These are phyloP conservation scores for Grosmannia penicillata DNA, from an alignment of 2,329 filamentous ascomycete genomes.

Conservation along the genomic window DNA sequence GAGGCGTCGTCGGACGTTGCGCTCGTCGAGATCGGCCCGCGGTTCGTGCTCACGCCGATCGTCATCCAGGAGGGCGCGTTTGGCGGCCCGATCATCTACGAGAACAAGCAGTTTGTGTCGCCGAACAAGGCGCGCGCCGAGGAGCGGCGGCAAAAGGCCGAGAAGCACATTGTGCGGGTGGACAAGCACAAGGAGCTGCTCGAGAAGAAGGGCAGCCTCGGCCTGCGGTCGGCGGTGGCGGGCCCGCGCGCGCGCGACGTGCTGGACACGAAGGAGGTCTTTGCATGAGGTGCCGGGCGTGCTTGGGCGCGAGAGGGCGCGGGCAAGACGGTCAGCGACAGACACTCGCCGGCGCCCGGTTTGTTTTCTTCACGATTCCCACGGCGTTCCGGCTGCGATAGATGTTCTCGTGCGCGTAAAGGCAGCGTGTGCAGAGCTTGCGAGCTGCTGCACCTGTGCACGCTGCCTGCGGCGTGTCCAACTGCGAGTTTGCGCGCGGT, in stretches of 20 bases:
- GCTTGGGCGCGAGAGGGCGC: too few species aligned
- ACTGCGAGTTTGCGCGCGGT: too few species aligned
- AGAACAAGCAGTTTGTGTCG: slow-evolving; percentile 94
- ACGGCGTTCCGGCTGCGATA: neutral
- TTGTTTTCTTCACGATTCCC: neutral
- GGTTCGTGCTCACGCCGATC: slow-evolving; percentile 86
- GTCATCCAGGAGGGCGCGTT: slow-evolving; percentile 92
- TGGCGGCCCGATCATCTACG: slow-evolving; percentile 90
- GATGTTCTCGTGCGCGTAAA: neutral
- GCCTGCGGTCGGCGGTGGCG: slow-evolving; percentile 52
- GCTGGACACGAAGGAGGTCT: slow-evolving; percentile 63
- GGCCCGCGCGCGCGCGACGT: slow-evolving; percentile 48
- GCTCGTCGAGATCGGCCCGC: slow-evolving; percentile 83
- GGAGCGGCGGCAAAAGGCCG: slow-evolving; percentile 59
- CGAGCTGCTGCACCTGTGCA: too few species aligned
- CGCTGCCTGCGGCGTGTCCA: too few species aligned
- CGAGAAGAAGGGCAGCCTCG: slow-evolving; percentile 62
- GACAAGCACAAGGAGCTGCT: slow-evolving; percentile 60
- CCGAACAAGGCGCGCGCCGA: slow-evolving; percentile 90
- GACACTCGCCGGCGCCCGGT: too few species aligned
- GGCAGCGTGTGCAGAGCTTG: neutral
- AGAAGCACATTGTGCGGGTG: slow-evolving; percentile 59
- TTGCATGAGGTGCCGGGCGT: slow-evolving; percentile 37
- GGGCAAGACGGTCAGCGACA: too few species aligned
- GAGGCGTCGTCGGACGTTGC: slow-evolving; percentile 42